Evolutionary conservation across 2,329 filamentous ascomycete genomes (phyloP).

Genomic region (Sphaerostilbella broomeana): DNA sequence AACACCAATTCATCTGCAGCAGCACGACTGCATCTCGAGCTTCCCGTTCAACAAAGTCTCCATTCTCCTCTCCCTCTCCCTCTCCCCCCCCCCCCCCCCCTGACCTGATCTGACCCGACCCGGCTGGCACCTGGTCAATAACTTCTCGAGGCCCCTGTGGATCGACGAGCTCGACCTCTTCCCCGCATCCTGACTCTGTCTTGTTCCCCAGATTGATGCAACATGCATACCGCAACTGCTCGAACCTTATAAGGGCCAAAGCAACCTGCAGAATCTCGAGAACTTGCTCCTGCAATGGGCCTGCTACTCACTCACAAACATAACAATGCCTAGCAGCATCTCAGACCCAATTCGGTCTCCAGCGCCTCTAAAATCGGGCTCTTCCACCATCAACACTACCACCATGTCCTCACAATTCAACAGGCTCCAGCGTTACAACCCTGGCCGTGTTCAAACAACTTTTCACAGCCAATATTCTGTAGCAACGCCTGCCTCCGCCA

Average conservation of each 20-base stretch:
- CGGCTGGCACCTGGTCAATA: slow-evolving; percentile 2
- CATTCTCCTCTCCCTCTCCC: slow-evolving; percentile 1
- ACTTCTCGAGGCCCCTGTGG: slow-evolving; percentile 10
- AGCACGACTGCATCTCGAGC: slow-evolving; percentile 5
- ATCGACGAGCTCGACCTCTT: slow-evolving; percentile 12
- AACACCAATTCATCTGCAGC: slow-evolving; percentile 5
- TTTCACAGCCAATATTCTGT: slow-evolving; percentile 32
- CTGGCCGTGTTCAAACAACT: slow-evolving; percentile 42
- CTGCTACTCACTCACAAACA: slow-evolving; percentile 16
- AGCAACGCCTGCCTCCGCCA: slow-evolving; percentile 44
- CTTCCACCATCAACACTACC: slow-evolving; percentile 22
- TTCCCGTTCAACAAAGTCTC: slow-evolving; percentile 1
- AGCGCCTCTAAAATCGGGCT: slow-evolving; percentile 22
- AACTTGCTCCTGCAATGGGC: slow-evolving; percentile 20
- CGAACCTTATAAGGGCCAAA: slow-evolving; percentile 33
- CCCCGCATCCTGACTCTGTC: slow-evolving; percentile 9
- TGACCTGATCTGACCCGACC: not conserved
- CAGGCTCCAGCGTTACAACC: slow-evolving; percentile 37
- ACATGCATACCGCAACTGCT: slow-evolving; percentile 29
- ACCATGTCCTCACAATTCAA: slow-evolving; percentile 38
- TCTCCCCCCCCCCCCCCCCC: not conserved
- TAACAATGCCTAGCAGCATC: slow-evolving; percentile 21
- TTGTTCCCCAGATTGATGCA: slow-evolving; percentile 24
- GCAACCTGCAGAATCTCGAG: slow-evolving; percentile 26
- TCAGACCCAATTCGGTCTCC: slow-evolving; percentile 20